Conservation (phyloP, 2,329 filamentous ascomycete species). For the Neopestalotiopsis rosae region DNA sequence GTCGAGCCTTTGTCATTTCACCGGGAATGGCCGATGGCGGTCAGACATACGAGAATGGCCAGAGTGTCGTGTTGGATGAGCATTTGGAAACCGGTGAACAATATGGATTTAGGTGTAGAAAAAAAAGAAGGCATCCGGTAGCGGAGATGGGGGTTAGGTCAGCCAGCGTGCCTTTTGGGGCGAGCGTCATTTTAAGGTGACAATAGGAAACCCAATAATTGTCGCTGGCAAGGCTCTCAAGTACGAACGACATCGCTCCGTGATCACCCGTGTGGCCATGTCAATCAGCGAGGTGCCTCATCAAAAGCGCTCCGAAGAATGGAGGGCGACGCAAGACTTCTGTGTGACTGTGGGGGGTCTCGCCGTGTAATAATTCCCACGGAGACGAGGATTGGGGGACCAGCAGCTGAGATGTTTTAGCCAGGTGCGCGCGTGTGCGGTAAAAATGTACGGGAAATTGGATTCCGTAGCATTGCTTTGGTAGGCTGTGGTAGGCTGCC, state of each 20-base stretch:
- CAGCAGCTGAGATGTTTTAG: neutral
- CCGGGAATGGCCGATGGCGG: neutral
- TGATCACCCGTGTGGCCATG: constrained; percentile 10
- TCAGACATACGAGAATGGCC: neutral
- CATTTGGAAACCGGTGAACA: neutral
- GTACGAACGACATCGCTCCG: constrained; percentile 15
- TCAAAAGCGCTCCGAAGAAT: neutral
- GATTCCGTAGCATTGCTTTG: too few species aligned
- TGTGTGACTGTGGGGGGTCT: neutral
- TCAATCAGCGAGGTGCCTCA: neutral
- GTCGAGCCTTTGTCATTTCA: neutral
- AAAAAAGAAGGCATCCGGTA: constrained; percentile 8
- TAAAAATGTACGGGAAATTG: neutral
- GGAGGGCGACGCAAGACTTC: neutral
- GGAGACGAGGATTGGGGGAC: neutral
- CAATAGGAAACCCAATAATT: neutral
- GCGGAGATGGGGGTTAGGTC: neutral
- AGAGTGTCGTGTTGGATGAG: neutral
- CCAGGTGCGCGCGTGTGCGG: neutral
- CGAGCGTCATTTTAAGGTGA: constrained; percentile 2
- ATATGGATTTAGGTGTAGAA: neutral
- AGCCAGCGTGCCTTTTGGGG: neutral
- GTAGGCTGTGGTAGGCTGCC: neutral
- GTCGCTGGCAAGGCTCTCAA: neutral
- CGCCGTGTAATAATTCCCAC: neutral